Base-by-base conservation (phyloP, 2,329 filamentous ascomycete species). In the Bipolaris oryzae region DNA sequence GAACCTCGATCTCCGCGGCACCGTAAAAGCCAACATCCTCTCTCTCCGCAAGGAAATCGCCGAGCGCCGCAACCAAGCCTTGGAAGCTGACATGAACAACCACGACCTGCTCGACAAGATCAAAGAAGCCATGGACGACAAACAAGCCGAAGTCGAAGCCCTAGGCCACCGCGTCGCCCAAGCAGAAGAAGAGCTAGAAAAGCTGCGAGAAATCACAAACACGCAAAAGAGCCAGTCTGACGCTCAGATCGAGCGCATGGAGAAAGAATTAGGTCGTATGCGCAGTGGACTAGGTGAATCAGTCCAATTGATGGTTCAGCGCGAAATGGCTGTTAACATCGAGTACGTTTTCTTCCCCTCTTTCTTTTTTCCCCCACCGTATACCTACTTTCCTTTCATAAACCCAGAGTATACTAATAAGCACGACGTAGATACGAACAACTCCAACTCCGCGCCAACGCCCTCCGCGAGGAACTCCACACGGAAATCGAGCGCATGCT, bases 231-330 rank as follows among this genome's bases (percentile, higher is more conserved):
- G 94, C 74, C 89, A 88, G 7, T 91, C 89, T 2, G 95, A 98
- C 74, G 87, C 93, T 7, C 94, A 98, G 76, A 96, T 99, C 69
- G 95, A 99, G 78, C 95, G 95, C 81, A 96, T 97, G 89, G 95
- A 99, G 79, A 97, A 96, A 77, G 93, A 99, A 75, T 81, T 99
- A n/a, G 90, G 91, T 44, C 91, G 92, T 74, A 96, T 98, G 91
- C 85, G 93, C 39, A 86, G 89, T 2, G 89, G 89, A 10, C 81
- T 97, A 28, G 89, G 87, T 2, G 94, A 97, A 75, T 92, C 88
- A 33, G 90, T 97, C 50, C 91, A 97, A 77, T 78, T 96, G 45
- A 89, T 97, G 85, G 92, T 97, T 75, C 94, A 97, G 77, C 84
- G 91, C 53, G 93, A 98, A 80, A 96, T 98, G 86, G 96, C 93